Base-by-base conservation (phyloP, 805 yeast species). In the Wickerhamiella brachini region DNA sequence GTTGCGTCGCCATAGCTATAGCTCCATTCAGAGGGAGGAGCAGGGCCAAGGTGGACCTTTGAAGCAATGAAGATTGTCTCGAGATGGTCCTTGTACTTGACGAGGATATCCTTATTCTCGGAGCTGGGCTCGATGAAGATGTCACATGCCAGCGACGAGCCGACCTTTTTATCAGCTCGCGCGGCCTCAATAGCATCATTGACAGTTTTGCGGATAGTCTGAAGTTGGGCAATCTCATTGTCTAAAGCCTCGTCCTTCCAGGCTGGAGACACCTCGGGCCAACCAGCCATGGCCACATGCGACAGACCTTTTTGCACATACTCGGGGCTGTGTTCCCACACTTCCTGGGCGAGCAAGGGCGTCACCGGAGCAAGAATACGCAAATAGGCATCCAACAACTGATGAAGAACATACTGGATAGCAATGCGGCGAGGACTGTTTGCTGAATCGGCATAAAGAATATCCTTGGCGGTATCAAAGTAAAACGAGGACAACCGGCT, bases 301-400 rank as follows among this genome's bases (percentile, higher is more conserved):
- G 51, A 61, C 2, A 51, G 42, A 0, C 61, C 58, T 2, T 49
- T 44, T 1, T 65, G 67, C 39, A 71, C 49, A 18, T 49, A 56
- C 3, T 49, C 54, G 10, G 77, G 80, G 3, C 76, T 59, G 52
- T 72, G 71, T 39, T 78, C 77, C 95, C 96, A 89, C 0, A 79
- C 87, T 61, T 93, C 97, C 66, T 93, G 97, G 0, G 90, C 74
- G 51, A 89, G 69, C 2, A 86, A 63, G 1, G 99, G 99, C 39
- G 83, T 67, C 1, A 93, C 78, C 1, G 98, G 97, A 0, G 88
- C 74, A 51, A 90, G 63, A 1, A 85, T 64, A 0, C 85, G 75
- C n/a, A 79, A 64, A 60, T 87, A 84, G 0, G 79, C 72, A 44
- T 70, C 71, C 17, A 87, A 68, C 13, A 85, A 70, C 45, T 69